These are phyloP conservation scores for Xylaria longipes DNA, from an alignment of 495 filamentous ascomycete species.

Conservation along the genomic window DNA sequence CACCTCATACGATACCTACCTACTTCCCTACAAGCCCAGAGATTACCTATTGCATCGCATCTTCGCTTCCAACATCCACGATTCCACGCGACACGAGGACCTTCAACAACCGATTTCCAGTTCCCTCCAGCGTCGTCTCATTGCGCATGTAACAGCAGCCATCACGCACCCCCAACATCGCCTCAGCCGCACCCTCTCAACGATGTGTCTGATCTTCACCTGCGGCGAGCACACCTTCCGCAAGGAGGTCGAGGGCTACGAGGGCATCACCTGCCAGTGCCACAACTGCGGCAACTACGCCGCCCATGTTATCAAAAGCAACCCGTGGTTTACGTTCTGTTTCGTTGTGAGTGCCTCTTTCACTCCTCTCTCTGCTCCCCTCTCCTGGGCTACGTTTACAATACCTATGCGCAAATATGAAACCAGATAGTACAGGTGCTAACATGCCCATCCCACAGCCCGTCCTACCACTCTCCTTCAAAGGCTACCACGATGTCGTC, in stretches of 20 bases:
- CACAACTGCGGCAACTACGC: constrained; percentile 63
- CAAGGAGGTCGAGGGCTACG: constrained; percentile 60
- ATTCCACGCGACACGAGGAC: background rate
- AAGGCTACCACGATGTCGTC: constrained; percentile 60
- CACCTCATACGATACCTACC: background rate
- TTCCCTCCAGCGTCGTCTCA: background rate
- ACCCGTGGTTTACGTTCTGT: constrained; percentile 66
- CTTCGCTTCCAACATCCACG: background rate
- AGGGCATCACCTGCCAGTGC: constrained; percentile 60
- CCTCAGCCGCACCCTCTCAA: constrained; percentile 11
- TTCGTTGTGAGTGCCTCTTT: constrained; percentile 53
- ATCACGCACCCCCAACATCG: background rate
- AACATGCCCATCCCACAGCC: constrained; percentile 44
- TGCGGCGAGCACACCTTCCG: constrained; percentile 64
- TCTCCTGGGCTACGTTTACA: background rate
- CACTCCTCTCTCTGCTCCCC: background rate
- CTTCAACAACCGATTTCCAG: background rate
- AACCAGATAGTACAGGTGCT: background rate
- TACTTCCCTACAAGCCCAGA: background rate
- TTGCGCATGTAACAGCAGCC: background rate
- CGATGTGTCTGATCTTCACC: constrained; percentile 64
- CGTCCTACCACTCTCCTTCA: constrained; percentile 60
- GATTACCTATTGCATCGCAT: background rate
- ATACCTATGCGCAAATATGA: background rate
- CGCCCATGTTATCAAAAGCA: constrained; percentile 57